These are phyloP conservation scores for Colletotrichum filicis DNA, from an alignment of 2,329 filamentous ascomycete species.

Conservation along the genomic window DNA sequence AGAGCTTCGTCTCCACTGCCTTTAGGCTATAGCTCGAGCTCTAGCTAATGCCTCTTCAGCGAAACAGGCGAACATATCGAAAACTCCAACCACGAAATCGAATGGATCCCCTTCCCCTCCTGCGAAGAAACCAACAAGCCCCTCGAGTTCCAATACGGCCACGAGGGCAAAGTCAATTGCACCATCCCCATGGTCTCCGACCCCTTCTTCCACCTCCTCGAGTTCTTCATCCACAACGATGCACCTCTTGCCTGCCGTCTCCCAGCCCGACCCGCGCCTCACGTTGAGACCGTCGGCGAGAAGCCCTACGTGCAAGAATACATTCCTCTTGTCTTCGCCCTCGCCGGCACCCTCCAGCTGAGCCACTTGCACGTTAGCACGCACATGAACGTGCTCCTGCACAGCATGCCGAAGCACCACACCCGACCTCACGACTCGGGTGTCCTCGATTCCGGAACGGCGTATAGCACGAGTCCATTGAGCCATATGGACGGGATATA, in stretches of 20 bases:
- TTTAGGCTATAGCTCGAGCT: too few relatives aligned
- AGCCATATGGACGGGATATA: slow-evolving; percentile 65
- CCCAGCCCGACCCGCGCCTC: slow-evolving; percentile 75
- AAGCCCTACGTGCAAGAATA: slow-evolving; percentile 66
- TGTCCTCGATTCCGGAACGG: slow-evolving; percentile 86
- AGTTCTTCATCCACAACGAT: slow-evolving; percentile 98
- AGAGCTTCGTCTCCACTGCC: too few relatives aligned
- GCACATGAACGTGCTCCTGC: slow-evolving; percentile 88
- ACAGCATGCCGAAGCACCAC: slow-evolving; percentile 72
- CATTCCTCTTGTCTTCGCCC: slow-evolving; percentile 87
- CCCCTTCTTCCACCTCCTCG: slow-evolving; percentile 86
- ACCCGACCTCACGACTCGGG: slow-evolving; percentile 74
- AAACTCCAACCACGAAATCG: slow-evolving; percentile 81
- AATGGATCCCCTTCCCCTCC: slow-evolving; percentile 90
- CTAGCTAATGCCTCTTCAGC: slow-evolving; percentile 52
- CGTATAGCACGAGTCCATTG: slow-evolving; percentile 84
- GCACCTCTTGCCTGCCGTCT: slow-evolving; percentile 92
- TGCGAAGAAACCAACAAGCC: slow-evolving; percentile 90
- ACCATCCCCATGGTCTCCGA: slow-evolving; percentile 82
- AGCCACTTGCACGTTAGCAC: slow-evolving; percentile 93
- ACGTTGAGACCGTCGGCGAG: slow-evolving; percentile 66
- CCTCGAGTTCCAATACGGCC: slow-evolving; percentile 87
- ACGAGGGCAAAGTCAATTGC: slow-evolving; percentile 85
- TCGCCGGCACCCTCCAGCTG: slow-evolving; percentile 88
- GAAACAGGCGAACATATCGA: slow-evolving; percentile 92